Percentiles rank a stretch among this genome's conserved stretches.
phyloP scores from a whole-genome alignment of 2,329 filamentous ascomycete species.

The Phyllosticta citriasiana region DNA sequence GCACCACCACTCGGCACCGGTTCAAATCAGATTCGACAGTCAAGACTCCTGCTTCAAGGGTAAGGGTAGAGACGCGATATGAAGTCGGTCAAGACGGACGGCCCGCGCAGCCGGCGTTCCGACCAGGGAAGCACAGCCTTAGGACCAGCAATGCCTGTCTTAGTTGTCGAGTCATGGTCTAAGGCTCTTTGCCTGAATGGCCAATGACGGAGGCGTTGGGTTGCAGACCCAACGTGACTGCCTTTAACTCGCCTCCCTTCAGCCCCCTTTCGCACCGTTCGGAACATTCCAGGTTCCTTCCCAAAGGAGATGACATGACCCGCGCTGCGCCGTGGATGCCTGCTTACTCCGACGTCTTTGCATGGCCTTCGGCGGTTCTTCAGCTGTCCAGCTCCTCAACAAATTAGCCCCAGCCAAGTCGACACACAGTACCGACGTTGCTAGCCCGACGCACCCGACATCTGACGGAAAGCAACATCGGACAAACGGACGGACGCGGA shows the following conservation, averaged over 20 bases:
- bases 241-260: not conserved
- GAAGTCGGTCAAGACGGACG: not conserved
- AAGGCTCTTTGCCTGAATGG: not conserved
- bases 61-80: slow-evolving; percentile 8
- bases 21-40: slow-evolving; percentile 2
- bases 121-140: not conserved
- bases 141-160: not conserved
- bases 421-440: not conserved
- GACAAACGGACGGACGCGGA: not conserved
- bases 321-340: not conserved
- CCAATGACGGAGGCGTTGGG: not conserved
- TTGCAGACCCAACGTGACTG: not conserved
- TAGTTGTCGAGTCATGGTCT: not conserved
- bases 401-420: not conserved
- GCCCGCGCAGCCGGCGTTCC: not conserved
- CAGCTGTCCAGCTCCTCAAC: not conserved
- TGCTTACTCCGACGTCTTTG: not conserved
- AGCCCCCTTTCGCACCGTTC: not conserved
- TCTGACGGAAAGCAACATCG: not conserved
- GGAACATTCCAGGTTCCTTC: not conserved
- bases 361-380: not conserved
- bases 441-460: not conserved
- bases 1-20: slow-evolving; percentile 6
- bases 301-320: not conserved
- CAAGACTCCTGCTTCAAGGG: slow-evolving; percentile 9